These are phyloP conservation scores for Alliaria petiolata DNA, from an alignment of 345 rosid species.

Conservation along the genomic window DNA sequence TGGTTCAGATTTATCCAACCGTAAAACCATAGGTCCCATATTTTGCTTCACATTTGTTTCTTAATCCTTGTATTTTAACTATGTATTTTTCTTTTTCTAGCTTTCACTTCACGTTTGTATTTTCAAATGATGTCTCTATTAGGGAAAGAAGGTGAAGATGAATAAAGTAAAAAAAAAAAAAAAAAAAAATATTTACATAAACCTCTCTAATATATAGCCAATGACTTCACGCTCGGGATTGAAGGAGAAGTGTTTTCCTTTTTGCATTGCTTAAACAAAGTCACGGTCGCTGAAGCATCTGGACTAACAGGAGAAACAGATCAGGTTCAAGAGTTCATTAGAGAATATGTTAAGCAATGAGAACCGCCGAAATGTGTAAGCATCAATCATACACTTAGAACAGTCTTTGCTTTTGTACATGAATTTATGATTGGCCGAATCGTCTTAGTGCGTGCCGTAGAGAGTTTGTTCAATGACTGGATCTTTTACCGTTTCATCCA, in stretches of 20 bases:
- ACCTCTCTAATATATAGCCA: no score
- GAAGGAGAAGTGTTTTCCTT: slow-evolving; percentile 69
- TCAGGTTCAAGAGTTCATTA: slow-evolving; percentile 64
- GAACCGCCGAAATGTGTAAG: slow-evolving; percentile 18
- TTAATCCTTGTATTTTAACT: no score
- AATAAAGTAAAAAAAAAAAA: no score
- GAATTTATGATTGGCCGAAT: not conserved
- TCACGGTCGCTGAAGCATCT: slow-evolving; percentile 71
- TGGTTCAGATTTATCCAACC: no score
- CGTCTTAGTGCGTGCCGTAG: not conserved
- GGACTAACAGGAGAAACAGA: slow-evolving; percentile 64
- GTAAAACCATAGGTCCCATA: no score
- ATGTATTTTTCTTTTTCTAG: no score
- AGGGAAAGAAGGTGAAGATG: no score
- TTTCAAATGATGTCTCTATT: no score
- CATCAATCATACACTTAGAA: not conserved
- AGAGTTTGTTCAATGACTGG: not conserved
- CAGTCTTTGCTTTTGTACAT: slow-evolving; percentile 1
- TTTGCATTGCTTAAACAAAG: slow-evolving; percentile 66
- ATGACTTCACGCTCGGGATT: slow-evolving; percentile 66
- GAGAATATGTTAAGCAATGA: slow-evolving; percentile 66
- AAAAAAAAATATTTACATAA: no score
- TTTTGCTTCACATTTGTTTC: no score
- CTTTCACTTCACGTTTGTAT: no score
- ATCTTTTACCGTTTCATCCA: not conserved